phyloP scores from a whole-genome alignment of 1,139 yeast genomes.

The Torulaspora pretoriensis region DNA sequence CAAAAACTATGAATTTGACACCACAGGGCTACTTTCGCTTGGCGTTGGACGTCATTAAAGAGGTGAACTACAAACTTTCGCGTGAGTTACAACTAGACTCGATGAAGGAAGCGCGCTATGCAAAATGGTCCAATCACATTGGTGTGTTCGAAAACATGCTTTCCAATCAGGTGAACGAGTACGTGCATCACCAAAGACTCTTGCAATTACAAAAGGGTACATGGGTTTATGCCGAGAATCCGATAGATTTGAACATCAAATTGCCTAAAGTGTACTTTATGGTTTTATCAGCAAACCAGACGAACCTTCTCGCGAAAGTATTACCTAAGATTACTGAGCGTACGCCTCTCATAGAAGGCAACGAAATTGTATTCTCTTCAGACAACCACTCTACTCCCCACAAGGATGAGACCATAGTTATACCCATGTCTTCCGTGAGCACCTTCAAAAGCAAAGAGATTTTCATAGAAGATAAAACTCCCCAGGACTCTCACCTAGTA shows the following conservation, averaged over 20 bases:
- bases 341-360: conserved; percentile 56
- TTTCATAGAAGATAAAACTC: conserved; percentile 14
- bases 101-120: conserved; percentile 38
- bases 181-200: conserved; percentile 76
- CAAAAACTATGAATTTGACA: conserved; percentile 15
- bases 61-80: conserved; percentile 47
- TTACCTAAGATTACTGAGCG: conserved; percentile 46
- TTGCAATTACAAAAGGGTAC: conserved; percentile 70
- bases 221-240: conserved; percentile 74
- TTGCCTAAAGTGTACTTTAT: conserved; percentile 50
- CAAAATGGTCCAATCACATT: conserved; percentile 40
- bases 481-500: conserved; percentile 41
- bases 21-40: conserved; percentile 23
- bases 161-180: conserved; percentile 59
- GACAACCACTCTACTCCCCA: conserved; percentile 22
- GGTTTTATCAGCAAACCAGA: conserved; percentile 68
- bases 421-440: conserved; percentile 28
- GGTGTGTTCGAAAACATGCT: conserved; percentile 50
- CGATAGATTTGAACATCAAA: conserved; percentile 44
- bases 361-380: conserved; percentile 37
- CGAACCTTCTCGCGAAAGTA: conserved; percentile 57
- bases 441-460: conserved; percentile 25
- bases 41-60: conserved; percentile 44
- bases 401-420: conserved; percentile 26
- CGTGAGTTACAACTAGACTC: conserved; percentile 53